Conservation (phyloP, 2,329 filamentous ascomycete genomes). For the Grosmannia clavigera region DNA sequence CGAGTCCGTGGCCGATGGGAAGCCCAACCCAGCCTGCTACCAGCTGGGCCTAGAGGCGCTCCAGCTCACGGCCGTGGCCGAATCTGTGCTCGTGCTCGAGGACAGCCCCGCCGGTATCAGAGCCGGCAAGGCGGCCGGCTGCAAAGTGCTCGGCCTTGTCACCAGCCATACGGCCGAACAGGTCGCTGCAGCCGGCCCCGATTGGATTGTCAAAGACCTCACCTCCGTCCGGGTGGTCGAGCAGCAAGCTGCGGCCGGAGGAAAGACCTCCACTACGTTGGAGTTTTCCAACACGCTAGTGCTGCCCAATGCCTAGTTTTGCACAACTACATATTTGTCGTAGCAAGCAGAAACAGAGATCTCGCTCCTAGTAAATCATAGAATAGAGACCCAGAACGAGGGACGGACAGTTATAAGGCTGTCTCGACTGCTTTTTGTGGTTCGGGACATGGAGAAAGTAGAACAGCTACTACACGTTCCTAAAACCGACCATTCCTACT, state of each 20-base stretch:
- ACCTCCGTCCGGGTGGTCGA: conserved; percentile 56
- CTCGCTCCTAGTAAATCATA: not conserved
- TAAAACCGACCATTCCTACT: too few species aligned
- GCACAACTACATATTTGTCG: not conserved
- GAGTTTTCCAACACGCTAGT: conserved; percentile 52
- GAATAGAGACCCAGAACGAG: not conserved
- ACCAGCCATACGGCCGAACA: conserved; percentile 71
- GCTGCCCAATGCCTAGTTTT: not conserved
- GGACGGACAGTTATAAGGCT: not conserved
- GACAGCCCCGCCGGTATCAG: conserved; percentile 78
- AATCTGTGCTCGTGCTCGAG: conserved; percentile 62
- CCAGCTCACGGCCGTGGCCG: conserved; percentile 30
- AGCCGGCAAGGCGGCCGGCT: conserved; percentile 76
- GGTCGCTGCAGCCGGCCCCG: conserved; percentile 62
- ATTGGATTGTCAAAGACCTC: conserved; percentile 78
- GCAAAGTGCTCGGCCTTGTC: conserved; percentile 69
- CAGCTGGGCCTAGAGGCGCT: conserved; percentile 52
- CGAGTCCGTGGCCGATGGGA: conserved; percentile 62
- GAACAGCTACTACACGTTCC: too few species aligned
- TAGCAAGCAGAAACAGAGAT: not conserved
- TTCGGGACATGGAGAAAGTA: too few species aligned
- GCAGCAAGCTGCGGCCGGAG: not conserved
- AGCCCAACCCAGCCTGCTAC: conserved; percentile 69
- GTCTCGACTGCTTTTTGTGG: too few species aligned
- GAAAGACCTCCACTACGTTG: conserved; percentile 29